These are phyloP conservation scores for Phialemonium atrogriseum DNA, from an alignment of 2,329 filamentous ascomycete genomes.

Conservation along the genomic window DNA sequence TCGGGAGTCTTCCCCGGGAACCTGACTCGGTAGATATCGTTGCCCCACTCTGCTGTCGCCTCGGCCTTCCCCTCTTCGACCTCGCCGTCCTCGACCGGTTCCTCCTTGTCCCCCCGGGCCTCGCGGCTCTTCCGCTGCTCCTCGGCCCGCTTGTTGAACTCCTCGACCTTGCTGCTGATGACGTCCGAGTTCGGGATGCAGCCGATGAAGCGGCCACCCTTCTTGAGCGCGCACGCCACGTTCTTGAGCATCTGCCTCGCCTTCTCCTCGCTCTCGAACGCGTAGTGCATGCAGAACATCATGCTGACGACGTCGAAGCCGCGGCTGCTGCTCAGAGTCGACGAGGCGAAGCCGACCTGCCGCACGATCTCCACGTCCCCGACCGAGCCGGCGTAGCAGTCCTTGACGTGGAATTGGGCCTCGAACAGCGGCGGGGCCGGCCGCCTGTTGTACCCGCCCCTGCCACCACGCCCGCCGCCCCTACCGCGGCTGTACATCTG, in stretches of 20 bases:
- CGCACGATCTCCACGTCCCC: constrained; percentile 73
- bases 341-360: constrained; percentile 79
- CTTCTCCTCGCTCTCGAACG: constrained; percentile 87
- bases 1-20: constrained; percentile 77
- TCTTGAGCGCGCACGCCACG: constrained; percentile 81
- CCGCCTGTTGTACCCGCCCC: constrained; percentile 37
- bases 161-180: constrained; percentile 68
- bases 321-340: constrained; percentile 60
- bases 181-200: constrained; percentile 97
- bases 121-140: constrained; percentile 26
- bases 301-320: constrained; percentile 96
- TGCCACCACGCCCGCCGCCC: constrained; percentile 41
- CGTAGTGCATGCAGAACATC: constrained; percentile 99
- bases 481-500: constrained; percentile 56
- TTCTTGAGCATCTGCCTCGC: constrained; percentile 89
- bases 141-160: constrained; percentile 54
- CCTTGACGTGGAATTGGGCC: constrained; percentile 80
- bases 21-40: constrained; percentile 82
- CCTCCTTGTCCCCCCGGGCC: constrained; percentile 20
- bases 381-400: constrained; percentile 82
- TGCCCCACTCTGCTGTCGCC: constrained; percentile 76
- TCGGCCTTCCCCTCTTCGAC: constrained; percentile 55
- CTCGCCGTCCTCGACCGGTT: constrained; percentile 30
- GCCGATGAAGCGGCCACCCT: constrained; percentile 89
- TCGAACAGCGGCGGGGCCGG: constrained; percentile 61